phyloP scores from a whole-genome alignment of 306 rosid species.

The Prinsepia uniflora region DNA sequence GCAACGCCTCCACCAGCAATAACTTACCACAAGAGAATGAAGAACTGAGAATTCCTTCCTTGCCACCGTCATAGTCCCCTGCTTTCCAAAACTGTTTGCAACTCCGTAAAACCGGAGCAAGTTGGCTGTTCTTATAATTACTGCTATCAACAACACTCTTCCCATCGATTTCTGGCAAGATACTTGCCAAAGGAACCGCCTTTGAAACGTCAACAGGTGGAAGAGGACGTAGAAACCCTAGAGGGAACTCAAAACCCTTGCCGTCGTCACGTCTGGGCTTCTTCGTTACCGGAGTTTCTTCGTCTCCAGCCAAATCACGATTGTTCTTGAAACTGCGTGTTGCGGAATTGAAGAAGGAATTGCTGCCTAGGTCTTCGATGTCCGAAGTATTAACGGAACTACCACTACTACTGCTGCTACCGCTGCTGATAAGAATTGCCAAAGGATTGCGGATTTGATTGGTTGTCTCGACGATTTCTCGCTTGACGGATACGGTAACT shows the following conservation, averaged over 20 bases:
- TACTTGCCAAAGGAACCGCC: conserved; percentile 5
- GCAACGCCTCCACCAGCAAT: background rate
- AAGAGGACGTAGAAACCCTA: conserved; percentile 46
- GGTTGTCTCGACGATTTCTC: conserved; percentile 1
- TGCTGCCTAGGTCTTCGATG: background rate
- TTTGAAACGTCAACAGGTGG: conserved; percentile 23
- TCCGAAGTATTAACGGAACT: conserved; percentile 28
- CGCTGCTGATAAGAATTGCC: conserved; percentile 40
- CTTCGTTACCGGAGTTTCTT: conserved; percentile 19
- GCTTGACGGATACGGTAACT: conserved; percentile 15
- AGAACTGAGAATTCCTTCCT: conserved; percentile 3
- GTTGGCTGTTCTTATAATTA: background rate
- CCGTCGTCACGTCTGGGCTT: conserved; percentile 17
- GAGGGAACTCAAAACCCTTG: conserved; percentile 31
- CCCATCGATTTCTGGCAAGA: background rate
- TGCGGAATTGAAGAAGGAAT: background rate
- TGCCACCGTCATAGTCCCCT: conserved; percentile 67
- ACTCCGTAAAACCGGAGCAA: background rate
- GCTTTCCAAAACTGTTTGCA: conserved; percentile 92
- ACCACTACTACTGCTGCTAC: conserved; percentile 27
- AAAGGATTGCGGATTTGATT: background rate
- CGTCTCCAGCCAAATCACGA: conserved; percentile 10
- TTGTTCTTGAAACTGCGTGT: background rate
- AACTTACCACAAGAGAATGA: conserved; percentile 44
- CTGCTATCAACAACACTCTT: background rate